Conservation (phyloP, 139 green algal species). For the Marvania coccoides region DNA sequence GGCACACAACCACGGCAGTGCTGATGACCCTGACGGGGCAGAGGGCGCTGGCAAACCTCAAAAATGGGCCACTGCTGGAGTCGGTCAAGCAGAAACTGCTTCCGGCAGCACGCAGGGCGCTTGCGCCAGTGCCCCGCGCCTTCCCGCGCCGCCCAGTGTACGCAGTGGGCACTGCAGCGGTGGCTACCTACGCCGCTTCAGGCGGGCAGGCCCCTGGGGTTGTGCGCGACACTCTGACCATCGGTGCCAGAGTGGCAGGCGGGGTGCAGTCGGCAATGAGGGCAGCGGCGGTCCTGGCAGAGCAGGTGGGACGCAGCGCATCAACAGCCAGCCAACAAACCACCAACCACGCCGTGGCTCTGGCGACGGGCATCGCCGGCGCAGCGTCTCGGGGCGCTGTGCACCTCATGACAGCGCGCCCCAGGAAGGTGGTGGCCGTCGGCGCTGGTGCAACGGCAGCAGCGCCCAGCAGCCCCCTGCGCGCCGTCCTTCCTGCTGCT, state of each 20-base stretch:
- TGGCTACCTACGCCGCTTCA: constrained; percentile 17
- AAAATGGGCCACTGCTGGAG: neutral
- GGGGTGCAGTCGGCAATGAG: constrained; percentile 7
- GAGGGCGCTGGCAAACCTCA: constrained; percentile 3
- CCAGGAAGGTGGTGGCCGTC: neutral
- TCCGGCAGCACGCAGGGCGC: neutral
- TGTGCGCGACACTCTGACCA: neutral
- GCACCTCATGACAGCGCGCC: neutral
- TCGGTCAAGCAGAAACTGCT: neutral
- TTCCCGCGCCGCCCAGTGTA: constrained; percentile 8
- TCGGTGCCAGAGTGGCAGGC: constrained; percentile 9
- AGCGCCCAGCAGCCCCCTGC: neutral
- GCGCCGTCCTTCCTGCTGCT: neutral
- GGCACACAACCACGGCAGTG: constrained; percentile 1
- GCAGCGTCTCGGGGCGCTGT: constrained; percentile 1
- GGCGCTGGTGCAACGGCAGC: neutral
- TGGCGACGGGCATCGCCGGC: constrained; percentile 6
- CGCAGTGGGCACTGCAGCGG: constrained; percentile 12
- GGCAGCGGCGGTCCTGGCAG: constrained; percentile 1
- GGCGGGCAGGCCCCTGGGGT: neutral
- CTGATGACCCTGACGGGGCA: constrained; percentile 16
- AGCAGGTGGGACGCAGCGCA: constrained; percentile 1
- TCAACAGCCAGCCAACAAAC: neutral
- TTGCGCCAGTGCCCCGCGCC: constrained; percentile 4
- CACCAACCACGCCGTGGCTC: neutral